Evolutionary conservation across 805 yeast species (phyloP).

Genomic region (Lachancea cidri): DNA sequence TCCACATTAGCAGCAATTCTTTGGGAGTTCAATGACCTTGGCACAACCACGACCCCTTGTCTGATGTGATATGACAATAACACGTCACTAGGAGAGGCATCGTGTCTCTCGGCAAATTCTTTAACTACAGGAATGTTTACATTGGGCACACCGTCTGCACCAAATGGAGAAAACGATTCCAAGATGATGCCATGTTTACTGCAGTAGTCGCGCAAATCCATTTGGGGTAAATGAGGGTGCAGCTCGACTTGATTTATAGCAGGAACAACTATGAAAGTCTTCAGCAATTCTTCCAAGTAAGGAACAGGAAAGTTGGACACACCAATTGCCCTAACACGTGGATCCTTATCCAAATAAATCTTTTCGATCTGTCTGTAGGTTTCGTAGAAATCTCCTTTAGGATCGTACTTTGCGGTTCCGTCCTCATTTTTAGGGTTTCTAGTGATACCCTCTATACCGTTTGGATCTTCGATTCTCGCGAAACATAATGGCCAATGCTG

Average conservation of each 20-base stretch:
- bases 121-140: constrained; percentile 45
- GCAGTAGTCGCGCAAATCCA: constrained; percentile 49
- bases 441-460: constrained; percentile 19
- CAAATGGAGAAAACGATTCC: constrained; percentile 60
- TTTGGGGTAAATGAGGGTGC: constrained; percentile 70
- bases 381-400: constrained; percentile 38
- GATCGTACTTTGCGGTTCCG: constrained; percentile 32
- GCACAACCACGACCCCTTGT: constrained; percentile 56
- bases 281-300: constrained; percentile 37
- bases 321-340: constrained; percentile 48
- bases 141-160: constrained; percentile 61
- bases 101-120: constrained; percentile 53
- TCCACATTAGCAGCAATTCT: constrained; percentile 46
- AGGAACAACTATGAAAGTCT: constrained; percentile 45
- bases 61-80: constrained; percentile 58
- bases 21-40: constrained; percentile 65
- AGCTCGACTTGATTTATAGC: constrained; percentile 59
- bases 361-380: constrained; percentile 53
- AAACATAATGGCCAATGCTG: constrained; percentile 73
- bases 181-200: constrained; percentile 46
- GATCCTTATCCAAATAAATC: constrained; percentile 35
- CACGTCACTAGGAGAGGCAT: constrained; percentile 49
- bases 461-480: constrained; percentile 23
- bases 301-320: constrained; percentile 48
- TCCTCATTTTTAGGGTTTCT: constrained; percentile 31